Base-by-base conservation (phyloP, 1,284 basidiomycete genomes). In the Boletus sp. region DNA sequence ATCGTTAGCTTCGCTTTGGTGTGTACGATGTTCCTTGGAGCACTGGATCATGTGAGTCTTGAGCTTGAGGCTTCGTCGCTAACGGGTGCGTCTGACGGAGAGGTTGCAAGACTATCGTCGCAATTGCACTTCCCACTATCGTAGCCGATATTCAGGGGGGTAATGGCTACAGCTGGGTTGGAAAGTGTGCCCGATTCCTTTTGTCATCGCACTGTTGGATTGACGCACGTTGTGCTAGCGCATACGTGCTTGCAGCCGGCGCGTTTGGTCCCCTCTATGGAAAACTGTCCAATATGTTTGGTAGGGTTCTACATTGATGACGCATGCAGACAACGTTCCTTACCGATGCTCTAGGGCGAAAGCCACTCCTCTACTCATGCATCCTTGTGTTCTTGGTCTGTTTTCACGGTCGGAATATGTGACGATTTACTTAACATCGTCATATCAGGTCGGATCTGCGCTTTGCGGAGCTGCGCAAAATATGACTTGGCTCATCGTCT, bases 391-490 rank as follows among this genome's bases (percentile, higher is more conserved):
- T 94, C 72, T 74, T 94, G 69, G 86, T 89, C 60, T 48, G 77
- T 52, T 27, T 18, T 16, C 31, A 48, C 48, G 37, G 42, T 55
- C 12, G 35, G 35, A 33, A 20, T 45, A 13, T 5, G 35, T n/a
- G 43, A 35, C 13, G 18, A n/a, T 45, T 53, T 57, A n/a, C 20
- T 61, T 9, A 56, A 36, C 1, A 7, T 8, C 3, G 29, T 6
- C 8, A 12, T 56, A 35, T 27, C 61, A 89, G 81, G 68, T 92
- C 58, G 92, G 91, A 13, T 92, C 89, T 2, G 90, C 89, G 0
- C 71, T 95, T 51, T 94, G 90, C 65, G 92, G 91, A 6, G 88
- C 89, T 1, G 92, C 93, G 0, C 87, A 94, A 67, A 85, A 67
- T 60, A 89, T 92, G 82, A 81, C 78, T 3, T 88, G 78, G 91